Evolutionary conservation across 768 basidiomycete species (phyloP), one percentile per base, ranked within the genome.

Genomic region (Collybia nuda): DNA sequence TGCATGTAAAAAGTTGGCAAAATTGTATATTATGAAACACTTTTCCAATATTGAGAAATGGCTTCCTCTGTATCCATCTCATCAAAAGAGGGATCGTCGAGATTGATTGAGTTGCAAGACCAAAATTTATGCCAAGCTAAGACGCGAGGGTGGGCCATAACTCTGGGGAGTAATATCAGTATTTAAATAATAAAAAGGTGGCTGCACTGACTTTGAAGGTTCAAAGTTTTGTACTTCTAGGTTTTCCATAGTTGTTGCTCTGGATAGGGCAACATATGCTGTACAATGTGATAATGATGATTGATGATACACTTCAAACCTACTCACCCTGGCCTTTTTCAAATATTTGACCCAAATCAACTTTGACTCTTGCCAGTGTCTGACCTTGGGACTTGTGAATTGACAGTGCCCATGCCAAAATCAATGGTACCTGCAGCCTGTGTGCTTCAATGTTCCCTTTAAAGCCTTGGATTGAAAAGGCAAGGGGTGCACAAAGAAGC

Each of bases 381-480:
- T 93, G 91, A 0, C 93, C 93, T 65, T 96, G 93, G 2, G 86
- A 86, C 61, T 94, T 94, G 68, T 95, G 93, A 37, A 94, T 85
- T 12, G 84, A 85, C 65, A 93, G 70, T 0, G 90, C 90, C 91
- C 90, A 94, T 0, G 92, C 84, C 15, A 93, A 58, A 26, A 71
- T 70, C 15, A 74, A 49, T 2, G 74, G 74, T 5, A 86, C 83
- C 70, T 88, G 87, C 8, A 74, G 62, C 46, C 87, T 71, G 14
- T 60, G 67, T 6, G 84, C 86, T 62, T 90, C 86, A 37, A 75
- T 61, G 17, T 72, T 72, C 1, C 84, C 87, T 41, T 63, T 67
- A 15, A 76, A 76, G 19, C 80, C 83, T 51, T 80, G 69, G 3
- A 80, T 75, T 21, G 79, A 77, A 51, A 89, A 90, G 24, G 75